A percentile compares a stretch with the other conserved stretches of the same genome.
These are phyloP conservation scores for Pyricularia sp. DNA, from an alignment of 2,329 filamentous ascomycete species.

Conservation along the genomic window DNA sequence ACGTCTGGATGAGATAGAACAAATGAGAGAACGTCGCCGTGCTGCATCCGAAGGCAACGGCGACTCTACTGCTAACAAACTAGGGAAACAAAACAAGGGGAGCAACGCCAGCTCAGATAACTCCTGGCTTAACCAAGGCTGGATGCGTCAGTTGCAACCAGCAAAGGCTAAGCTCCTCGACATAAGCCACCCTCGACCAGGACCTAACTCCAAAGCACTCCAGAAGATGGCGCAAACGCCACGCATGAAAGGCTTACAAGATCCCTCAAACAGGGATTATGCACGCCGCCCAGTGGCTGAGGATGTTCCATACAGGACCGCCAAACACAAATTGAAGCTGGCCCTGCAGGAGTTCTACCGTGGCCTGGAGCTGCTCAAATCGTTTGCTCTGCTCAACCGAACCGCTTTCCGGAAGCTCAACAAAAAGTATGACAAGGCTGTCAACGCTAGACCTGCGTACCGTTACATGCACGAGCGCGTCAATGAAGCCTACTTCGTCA, in stretches of 20 bases:
- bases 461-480: constrained; percentile 89
- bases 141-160: constrained; percentile 42
- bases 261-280: constrained; percentile 36
- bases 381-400: constrained; percentile 80
- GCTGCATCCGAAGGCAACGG: constrained; percentile 13
- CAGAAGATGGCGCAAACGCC: constrained; percentile 45
- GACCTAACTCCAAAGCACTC: constrained; percentile 51
- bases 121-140: constrained; percentile 13
- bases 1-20: constrained; percentile 61
- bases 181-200: constrained; percentile 21
- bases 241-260: constrained; percentile 19
- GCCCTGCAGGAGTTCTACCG: constrained; percentile 92
- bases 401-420: constrained; percentile 96
- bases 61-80: constrained; percentile 14
- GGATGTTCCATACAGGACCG: constrained; percentile 72
- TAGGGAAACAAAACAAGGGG: constrained; percentile 6
- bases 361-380: constrained; percentile 82
- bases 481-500: constrained; percentile 83
- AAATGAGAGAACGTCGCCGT: constrained; percentile 22
- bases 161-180: constrained; percentile 32
- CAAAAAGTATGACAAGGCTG: constrained; percentile 95
- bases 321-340: constrained; percentile 84
- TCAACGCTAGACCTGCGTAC: constrained; percentile 66
- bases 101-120: background rate
- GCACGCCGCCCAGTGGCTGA: constrained; percentile 37